Conservation (phyloP, 441 rosid species). For the Hypseocharis bilobata region DNA sequence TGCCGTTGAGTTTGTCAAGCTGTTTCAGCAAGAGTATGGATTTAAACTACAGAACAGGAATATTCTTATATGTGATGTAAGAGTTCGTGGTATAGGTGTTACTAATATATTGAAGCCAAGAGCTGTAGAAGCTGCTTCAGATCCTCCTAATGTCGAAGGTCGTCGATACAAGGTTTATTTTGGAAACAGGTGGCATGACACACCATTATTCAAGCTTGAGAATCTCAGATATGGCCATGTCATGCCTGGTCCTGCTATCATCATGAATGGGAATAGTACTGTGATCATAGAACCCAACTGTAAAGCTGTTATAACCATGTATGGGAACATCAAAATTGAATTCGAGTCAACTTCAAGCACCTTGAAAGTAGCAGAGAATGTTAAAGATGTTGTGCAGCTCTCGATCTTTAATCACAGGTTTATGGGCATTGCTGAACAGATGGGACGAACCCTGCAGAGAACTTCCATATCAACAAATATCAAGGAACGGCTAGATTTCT, state of each 20-base stretch:
- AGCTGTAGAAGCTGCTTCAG: slow-evolving; percentile 35
- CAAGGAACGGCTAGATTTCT: slow-evolving; percentile 85
- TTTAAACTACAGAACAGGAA: slow-evolving; percentile 71
- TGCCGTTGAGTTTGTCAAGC: slow-evolving; percentile 62
- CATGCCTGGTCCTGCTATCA: slow-evolving; percentile 66
- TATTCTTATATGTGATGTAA: slow-evolving; percentile 68
- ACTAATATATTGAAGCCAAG: slow-evolving; percentile 74
- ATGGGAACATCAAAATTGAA: slow-evolving; percentile 76
- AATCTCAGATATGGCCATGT: slow-evolving; percentile 55
- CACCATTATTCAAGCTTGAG: slow-evolving; percentile 71
- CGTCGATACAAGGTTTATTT: slow-evolving; percentile 55
- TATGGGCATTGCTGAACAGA: slow-evolving; percentile 97
- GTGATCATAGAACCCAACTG: slow-evolving; percentile 82
- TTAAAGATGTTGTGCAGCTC: slow-evolving; percentile 92
- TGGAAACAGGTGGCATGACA: slow-evolving; percentile 57
- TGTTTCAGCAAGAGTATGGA: slow-evolving; percentile 82
- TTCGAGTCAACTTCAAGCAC: slow-evolving; percentile 37
- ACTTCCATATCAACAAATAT: slow-evolving; percentile 92
- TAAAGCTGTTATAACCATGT: slow-evolving; percentile 61
- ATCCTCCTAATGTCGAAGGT: slow-evolving; percentile 49
- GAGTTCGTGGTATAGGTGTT: slow-evolving; percentile 81
- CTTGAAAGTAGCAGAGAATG: slow-evolving; percentile 43
- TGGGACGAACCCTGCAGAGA: slow-evolving; percentile 88
- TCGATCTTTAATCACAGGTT: slow-evolving; percentile 88
- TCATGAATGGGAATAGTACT: slow-evolving; percentile 94